A percentile compares a stretch with the other conserved stretches of the same genome.
Conservation (phyloP, 176 grass and related monocot species). For the Luzula sylvatica region DNA sequence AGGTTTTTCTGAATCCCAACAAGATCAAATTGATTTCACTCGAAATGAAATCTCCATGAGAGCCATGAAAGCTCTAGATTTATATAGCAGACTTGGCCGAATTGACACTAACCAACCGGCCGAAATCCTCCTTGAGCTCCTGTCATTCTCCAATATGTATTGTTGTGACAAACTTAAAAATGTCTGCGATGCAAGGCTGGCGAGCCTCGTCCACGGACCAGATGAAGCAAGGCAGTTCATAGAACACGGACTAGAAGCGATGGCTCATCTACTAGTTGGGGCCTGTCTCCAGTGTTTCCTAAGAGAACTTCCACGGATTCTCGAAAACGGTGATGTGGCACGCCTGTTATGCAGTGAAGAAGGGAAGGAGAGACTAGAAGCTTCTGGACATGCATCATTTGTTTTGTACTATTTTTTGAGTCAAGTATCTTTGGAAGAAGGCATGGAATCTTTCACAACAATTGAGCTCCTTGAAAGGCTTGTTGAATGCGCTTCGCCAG, state of each 20-base stretch:
- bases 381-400: slow-evolving; percentile 62
- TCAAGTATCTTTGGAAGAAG: slow-evolving; percentile 76
- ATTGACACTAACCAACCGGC: slow-evolving; percentile 39
- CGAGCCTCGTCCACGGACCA: slow-evolving; percentile 38
- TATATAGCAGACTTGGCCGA: slow-evolving; percentile 42
- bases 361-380: slow-evolving; percentile 51
- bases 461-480: slow-evolving; percentile 78
- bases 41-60: slow-evolving; percentile 55
- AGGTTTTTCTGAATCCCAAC: slow-evolving; percentile 71
- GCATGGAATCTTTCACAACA: slow-evolving; percentile 66
- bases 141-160: slow-evolving; percentile 79
- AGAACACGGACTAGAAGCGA: slow-evolving; percentile 70
- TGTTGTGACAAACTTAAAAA: slow-evolving; percentile 78
- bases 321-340: slow-evolving; percentile 47
- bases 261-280: slow-evolving; percentile 53
- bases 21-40: slow-evolving; percentile 69
- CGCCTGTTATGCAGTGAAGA: slow-evolving; percentile 68
- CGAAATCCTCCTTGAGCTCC: slow-evolving; percentile 55
- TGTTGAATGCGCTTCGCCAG: slow-evolving; percentile 39
- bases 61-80: slow-evolving; percentile 62
- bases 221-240: slow-evolving; percentile 65
- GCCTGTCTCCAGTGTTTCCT: slow-evolving; percentile 92
- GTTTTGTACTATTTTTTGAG: slow-evolving; percentile 81
- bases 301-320: slow-evolving; percentile 73
- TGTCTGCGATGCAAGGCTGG: slow-evolving; percentile 61